A percentile compares a stretch with the other conserved stretches of the same genome.
Evolutionary conservation across 202 grass and related monocot genomes (phyloP).

Genomic region (Musa balbisiana): DNA sequence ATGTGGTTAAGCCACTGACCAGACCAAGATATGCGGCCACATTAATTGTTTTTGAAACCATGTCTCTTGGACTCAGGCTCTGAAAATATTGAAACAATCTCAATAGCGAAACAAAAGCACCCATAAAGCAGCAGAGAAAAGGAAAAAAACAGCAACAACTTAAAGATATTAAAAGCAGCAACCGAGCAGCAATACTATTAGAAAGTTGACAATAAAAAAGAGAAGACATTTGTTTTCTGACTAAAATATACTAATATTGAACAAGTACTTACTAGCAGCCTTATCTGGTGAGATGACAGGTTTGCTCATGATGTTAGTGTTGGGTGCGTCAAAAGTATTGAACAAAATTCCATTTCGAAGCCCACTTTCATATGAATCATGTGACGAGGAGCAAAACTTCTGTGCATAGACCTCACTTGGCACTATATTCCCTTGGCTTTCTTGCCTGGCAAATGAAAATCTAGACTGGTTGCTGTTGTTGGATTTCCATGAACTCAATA

Average conservation of each 20-base stretch:
- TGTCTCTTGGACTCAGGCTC: too few species aligned
- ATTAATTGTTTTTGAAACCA: too few species aligned
- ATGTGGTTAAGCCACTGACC: too few species aligned
- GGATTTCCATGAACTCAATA: slow-evolving; percentile 51
- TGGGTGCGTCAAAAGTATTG: slow-evolving; percentile 8
- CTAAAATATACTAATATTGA: not conserved
- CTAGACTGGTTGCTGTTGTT: slow-evolving; percentile 60
- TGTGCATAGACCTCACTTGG: slow-evolving; percentile 37
- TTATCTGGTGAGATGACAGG: slow-evolving; percentile 30
- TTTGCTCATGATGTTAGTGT: not conserved
- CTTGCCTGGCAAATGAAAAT: slow-evolving; percentile 95
- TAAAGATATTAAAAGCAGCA: not conserved
- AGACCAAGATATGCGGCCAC: too few species aligned
- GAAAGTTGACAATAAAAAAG: not conserved
- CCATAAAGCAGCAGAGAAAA: too few species aligned
- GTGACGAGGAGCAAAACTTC: slow-evolving; percentile 36
- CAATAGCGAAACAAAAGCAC: too few species aligned
- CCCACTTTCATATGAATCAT: slow-evolving; percentile 21
- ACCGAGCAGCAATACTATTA: not conserved
- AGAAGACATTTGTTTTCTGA: not conserved
- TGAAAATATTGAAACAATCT: too few species aligned
- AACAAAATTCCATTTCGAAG: slow-evolving; percentile 7
- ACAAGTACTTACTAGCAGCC: slow-evolving; percentile 17
- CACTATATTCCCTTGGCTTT: slow-evolving; percentile 43
- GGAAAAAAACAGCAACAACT: not conserved